Percentiles rank a stretch among this genome's conserved stretches.
Conservation (phyloP, 2,329 filamentous ascomycete genomes). For the Lachnellula hyalina region DNA sequence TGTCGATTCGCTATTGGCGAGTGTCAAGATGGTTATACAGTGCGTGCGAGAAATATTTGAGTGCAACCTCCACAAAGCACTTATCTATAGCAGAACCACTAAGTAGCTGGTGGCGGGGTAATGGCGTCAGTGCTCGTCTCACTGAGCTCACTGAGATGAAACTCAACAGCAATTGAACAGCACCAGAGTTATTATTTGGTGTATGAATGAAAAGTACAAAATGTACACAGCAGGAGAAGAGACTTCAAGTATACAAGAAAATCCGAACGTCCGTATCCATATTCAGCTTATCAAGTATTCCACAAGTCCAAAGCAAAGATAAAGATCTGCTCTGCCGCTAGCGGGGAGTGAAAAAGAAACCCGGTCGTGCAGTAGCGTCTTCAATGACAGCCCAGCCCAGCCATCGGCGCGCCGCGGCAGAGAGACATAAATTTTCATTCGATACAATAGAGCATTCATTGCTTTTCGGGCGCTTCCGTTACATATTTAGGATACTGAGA, state of each 20-base stretch:
- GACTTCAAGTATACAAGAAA: neutral
- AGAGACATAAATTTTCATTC: neutral
- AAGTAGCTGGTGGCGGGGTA: neutral
- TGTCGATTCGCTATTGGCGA: neutral
- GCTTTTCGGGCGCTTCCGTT: constrained; percentile 6
- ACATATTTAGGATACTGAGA: neutral
- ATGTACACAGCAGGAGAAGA: neutral
- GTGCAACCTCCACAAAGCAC: neutral
- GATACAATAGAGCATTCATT: neutral
- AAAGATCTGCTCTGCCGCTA: neutral
- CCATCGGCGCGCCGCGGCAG: neutral
- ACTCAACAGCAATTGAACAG: neutral
- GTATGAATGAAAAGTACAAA: neutral
- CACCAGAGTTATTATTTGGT: neutral
- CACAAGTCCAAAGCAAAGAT: neutral
- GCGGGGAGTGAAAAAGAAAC: neutral
- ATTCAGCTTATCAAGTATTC: neutral
- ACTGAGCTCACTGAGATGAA: neutral
- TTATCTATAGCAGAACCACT: neutral
- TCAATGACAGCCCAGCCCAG: neutral
- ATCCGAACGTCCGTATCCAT: neutral
- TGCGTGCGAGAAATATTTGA: neutral
- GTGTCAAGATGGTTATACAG: neutral
- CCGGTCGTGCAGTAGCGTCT: neutral
- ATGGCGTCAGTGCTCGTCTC: neutral